These are phyloP conservation scores for Carex sylvatica DNA, from an alignment of 202 grass and related monocot genomes.

Conservation along the genomic window DNA sequence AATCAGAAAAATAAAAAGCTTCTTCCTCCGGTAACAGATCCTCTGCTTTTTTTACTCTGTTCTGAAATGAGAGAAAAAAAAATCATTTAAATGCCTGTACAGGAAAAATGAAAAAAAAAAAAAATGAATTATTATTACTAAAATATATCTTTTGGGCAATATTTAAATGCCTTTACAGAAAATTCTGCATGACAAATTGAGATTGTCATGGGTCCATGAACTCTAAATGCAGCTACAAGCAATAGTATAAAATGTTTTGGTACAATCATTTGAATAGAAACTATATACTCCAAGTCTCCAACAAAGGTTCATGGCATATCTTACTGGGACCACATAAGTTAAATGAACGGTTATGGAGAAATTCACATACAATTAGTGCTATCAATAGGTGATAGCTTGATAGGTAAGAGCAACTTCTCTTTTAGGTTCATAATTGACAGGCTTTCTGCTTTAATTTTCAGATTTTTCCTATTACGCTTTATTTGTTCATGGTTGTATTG, in stretches of 20 bases:
- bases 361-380: slow-evolving; percentile 11
- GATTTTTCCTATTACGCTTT: background rate
- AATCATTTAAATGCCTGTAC: too few species aligned
- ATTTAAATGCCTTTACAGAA: background rate
- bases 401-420: background rate
- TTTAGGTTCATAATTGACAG: slow-evolving; percentile 10
- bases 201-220: background rate
- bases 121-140: background rate
- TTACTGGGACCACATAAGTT: slow-evolving; percentile 5
- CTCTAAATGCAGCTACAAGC: background rate
- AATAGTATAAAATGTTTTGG: background rate
- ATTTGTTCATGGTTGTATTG: background rate
- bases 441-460: background rate
- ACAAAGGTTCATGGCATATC: background rate
- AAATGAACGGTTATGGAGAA: background rate
- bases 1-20: background rate
- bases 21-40: background rate
- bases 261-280: background rate
- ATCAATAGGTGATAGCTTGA: slow-evolving; percentile 8
- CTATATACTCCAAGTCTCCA: background rate
- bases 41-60: background rate
- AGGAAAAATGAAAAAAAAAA: background rate
- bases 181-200: background rate
- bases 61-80: background rate
- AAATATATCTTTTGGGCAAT: background rate